Evolutionary conservation across 2,329 filamentous ascomycete species (phyloP), one percentile per base, ranked within the genome.

Genomic region (Colletotrichum sp.): DNA sequence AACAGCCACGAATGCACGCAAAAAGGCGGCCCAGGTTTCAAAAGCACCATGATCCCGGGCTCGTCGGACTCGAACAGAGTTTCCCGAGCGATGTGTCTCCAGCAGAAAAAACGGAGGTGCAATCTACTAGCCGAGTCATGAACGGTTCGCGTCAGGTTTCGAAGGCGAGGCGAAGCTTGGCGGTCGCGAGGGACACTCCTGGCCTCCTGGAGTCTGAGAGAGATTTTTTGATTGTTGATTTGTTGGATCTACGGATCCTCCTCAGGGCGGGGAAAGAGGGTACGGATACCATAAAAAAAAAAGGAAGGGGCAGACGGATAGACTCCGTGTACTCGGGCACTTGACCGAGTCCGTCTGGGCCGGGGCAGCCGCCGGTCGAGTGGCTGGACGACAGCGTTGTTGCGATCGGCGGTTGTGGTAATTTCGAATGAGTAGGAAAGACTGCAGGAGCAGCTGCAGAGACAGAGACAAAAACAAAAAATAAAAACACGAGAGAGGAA

Each of bases 71-170:
- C n/a, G n/a, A 14, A 63, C 57, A 73, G 55, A 73, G 73, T 72
- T 65, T 59, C 55, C 69, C 26, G 43, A 52, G n/a, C 43, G 43
- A 18, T 8, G 16, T 57, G 39, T 64, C 55, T 60, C 39, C 69
- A 63, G 30, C 59, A 68, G 32, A 52, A 68, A 75, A 73, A 75
- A 57, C 39, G 73, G 73, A 67, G 57, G 59, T 57, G 39, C 39
- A 72, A 75, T 75, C 55, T 73, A 36, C 39, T 18, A 18, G 59
- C 43, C 70, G 74, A 76, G 74, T 76, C 74, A 74, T 76, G 70
- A 59, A 14, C 39, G 16, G 70, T 68, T 59, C 64, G 64, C 63
- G 69, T 75, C 73, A 73, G 69, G 70, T 72, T 68, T 72, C 43
- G 28, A 59, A 72, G 16, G 32, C 30, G n/a, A 63, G 28, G 30